These are phyloP conservation scores for Hanseniaspora osmophila DNA, from an alignment of 805 yeast species.

Conservation along the genomic window DNA sequence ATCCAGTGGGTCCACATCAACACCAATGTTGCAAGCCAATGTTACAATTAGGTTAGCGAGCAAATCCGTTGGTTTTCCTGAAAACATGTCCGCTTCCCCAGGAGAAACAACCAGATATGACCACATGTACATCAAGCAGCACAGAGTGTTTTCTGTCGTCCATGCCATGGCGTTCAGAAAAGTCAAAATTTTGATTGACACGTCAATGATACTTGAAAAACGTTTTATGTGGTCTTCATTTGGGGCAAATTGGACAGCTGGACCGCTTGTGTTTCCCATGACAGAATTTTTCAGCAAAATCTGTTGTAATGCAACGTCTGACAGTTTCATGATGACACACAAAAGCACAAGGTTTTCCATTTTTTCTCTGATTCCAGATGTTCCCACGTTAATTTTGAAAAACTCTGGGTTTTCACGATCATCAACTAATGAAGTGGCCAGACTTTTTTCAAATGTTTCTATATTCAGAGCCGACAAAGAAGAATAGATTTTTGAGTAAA, in stretches of 20 bases:
- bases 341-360: constrained; percentile 16
- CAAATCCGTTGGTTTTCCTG: constrained; percentile 23
- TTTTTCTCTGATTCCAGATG: constrained; percentile 16
- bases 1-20: constrained; percentile 21
- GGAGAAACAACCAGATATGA: constrained; percentile 21
- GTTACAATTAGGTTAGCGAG: constrained; percentile 18
- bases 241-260: constrained; percentile 15
- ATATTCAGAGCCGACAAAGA: constrained; percentile 18
- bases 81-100: constrained; percentile 22
- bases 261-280: neutral
- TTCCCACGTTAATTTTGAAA: constrained; percentile 15
- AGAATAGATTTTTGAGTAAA: constrained; percentile 17
- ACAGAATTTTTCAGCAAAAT: neutral
- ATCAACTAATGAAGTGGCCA: constrained; percentile 11
- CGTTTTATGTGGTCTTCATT: too few species aligned
- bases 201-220: constrained; percentile 9
- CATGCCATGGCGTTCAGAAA: constrained; percentile 19
- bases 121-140: constrained; percentile 21
- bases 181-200: constrained; percentile 15
- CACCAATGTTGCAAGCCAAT: constrained; percentile 20
- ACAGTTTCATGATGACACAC: constrained; percentile 16
- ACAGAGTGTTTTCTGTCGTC: constrained; percentile 20
- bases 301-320: constrained; percentile 4
- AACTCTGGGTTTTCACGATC: constrained; percentile 12
- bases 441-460: constrained; percentile 18